Base-by-base conservation (phyloP, 139 green algal species). In the Astrephomene gubernaculifera region DNA sequence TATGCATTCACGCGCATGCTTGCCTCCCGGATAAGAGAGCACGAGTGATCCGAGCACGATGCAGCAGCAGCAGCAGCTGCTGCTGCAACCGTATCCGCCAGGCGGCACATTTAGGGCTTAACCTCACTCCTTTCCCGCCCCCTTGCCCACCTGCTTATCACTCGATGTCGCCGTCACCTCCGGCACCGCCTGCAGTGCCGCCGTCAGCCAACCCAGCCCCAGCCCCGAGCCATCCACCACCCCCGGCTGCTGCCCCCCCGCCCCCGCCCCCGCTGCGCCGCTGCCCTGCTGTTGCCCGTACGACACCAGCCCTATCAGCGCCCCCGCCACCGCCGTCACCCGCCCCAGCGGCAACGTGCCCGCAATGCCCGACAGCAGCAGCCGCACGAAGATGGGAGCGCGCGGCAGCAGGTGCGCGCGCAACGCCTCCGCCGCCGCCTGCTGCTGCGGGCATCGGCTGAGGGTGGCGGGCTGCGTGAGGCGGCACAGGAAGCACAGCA, bases 401-500 rank as follows among this genome's bases (percentile, higher is more conserved):
- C 61, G 38, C 25, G 79, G 78, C 35, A 75, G 38, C 39, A 92
- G 41, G 71, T 87, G 85, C 64, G 31, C 36, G 5, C 61, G 44
- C 3, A 83, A 64, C 31, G 82, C 74, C 14, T 81, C 53, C 44
- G 44, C 17, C 22, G 85, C 35, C 60, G 60, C n/a, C n/a, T n/a
- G n/a, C n/a, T n/a, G 33, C 69, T 35, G 12, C 31, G 44, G 79
- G 64, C 79, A 85, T 6, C 44, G 35, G 31, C 21, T 27, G 6
- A 85, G 79, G 39, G 64, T 76, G 17, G 71, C 80, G 0, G 90
- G 87, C 57, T 90, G 79, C 29, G 93, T 73, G 41, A 96, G 86
- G 6, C 90, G 85, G 44, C 84, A 49, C 5, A 97, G 39, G 79
- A 97, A 96, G 57, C 75, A 82, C n/a, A 95, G 85, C 10, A 94